Base-by-base conservation (phyloP, 2,329 filamentous ascomycete species). In the Paecilomyces formosus region DNA sequence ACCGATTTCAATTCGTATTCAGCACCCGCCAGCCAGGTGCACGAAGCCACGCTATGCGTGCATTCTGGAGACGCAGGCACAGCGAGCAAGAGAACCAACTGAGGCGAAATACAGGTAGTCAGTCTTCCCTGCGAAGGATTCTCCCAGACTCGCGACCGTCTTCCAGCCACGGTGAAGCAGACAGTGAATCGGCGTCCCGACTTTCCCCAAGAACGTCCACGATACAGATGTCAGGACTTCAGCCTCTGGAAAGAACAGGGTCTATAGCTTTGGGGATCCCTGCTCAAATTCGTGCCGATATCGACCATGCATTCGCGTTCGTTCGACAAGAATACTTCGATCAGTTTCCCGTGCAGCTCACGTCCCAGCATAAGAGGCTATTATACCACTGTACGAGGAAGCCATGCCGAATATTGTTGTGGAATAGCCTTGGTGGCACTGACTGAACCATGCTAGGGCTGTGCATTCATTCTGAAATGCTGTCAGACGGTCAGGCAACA, bases 341-440 rank as follows among this genome's bases (percentile, higher is more conserved):
- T 21, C 55, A 56, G 3, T 60, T 60, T 30, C 58, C 58, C 8
- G 53, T 60, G n/a, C 50, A 30, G 31, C 21, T 60, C 30, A 53
- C 56, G 6, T 53, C 56, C 12, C 24, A 54, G 4, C 56, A 60
- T n/a, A 56, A 60, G 9, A 54, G 55, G 13, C 49, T 60, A 9
- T 50, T 60, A 5, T 56, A 60, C 35, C 58, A 60, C 24, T 60
- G 58, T 60, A 60, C 15, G n/a, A 13, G 18, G 21, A 8, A 22
- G 11, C 24, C 15, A 15, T 9, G 39, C 31, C 11, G 12, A 13
- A 8, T 55, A 9, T 13, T 5, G 18, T 28, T 24, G 21, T 31
- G 15, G 35, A 13, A 39, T 6, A 13, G 5, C 6, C 12, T 39
- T 15, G 35, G 13, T 39, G 15, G 15, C 35, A 39, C 35, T 39